phyloP scores from a whole-genome alignment of 495 filamentous ascomycete species.

The Xylaria scruposa region DNA sequence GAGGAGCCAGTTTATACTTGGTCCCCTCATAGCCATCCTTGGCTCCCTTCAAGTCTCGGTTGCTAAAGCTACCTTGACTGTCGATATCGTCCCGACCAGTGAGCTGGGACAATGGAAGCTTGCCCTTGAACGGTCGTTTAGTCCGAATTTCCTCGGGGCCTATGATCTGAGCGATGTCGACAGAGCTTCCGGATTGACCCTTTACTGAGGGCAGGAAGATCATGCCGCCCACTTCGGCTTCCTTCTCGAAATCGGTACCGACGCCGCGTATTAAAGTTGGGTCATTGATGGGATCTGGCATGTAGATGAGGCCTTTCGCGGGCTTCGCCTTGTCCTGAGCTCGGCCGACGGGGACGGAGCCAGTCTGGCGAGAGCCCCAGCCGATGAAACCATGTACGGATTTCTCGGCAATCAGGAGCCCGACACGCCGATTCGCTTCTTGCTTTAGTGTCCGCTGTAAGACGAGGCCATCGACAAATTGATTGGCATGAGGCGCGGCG shows the following conservation, averaged over 20 bases:
- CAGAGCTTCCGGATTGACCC: slow-evolving; percentile 72
- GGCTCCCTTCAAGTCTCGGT: slow-evolving; percentile 58
- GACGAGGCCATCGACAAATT: slow-evolving; percentile 97
- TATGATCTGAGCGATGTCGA: slow-evolving; percentile 79
- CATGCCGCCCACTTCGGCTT: slow-evolving; percentile 79
- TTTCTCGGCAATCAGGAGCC: slow-evolving; percentile 92
- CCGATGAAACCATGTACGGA: slow-evolving; percentile 93
- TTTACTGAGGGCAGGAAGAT: slow-evolving; percentile 85
- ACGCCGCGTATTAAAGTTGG: slow-evolving; percentile 84
- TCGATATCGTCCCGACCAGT: slow-evolving; percentile 77
- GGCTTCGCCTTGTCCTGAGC: slow-evolving; percentile 88
- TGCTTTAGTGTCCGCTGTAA: slow-evolving; percentile 86
- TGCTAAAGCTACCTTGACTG: slow-evolving; percentile 56
- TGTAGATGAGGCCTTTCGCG: slow-evolving; percentile 80
- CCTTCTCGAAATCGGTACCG: slow-evolving; percentile 81
- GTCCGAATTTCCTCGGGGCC: slow-evolving; percentile 81
- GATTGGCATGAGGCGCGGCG: slow-evolving; percentile 97
- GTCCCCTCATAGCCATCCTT: slow-evolving; percentile 74
- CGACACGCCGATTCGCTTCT: slow-evolving; percentile 86
- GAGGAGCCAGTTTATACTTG: slow-evolving; percentile 86
- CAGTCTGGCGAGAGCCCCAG: slow-evolving; percentile 75
- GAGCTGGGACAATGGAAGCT: slow-evolving; percentile 73
- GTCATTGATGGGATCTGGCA: slow-evolving; percentile 86
- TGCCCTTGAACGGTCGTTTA: slow-evolving; percentile 83
- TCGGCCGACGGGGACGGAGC: slow-evolving; percentile 85